These are phyloP conservation scores for Populus trichocarpa DNA, from an alignment of 441 rosid species.

Conservation along the genomic window DNA sequence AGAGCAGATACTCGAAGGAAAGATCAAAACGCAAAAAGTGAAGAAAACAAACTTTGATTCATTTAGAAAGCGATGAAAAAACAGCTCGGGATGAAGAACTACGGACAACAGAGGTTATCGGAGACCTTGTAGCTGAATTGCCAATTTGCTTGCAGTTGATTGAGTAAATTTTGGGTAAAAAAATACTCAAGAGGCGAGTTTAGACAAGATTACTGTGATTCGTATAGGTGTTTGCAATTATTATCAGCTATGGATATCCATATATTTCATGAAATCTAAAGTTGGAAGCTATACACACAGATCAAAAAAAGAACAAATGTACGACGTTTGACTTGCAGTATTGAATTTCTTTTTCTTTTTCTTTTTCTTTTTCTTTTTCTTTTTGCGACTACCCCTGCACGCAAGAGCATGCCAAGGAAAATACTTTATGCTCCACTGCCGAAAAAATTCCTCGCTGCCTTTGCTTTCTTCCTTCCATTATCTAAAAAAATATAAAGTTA, in stretches of 20 bases:
- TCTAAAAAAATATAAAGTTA: no score
- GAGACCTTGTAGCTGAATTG: not conserved
- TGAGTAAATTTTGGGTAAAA: not conserved
- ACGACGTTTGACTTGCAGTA: not conserved
- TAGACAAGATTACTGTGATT: not conserved
- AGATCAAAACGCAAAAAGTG: not conserved
- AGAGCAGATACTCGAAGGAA: not conserved
- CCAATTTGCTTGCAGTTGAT: not conserved
- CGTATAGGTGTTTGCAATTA: not conserved
- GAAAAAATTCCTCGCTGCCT: not conserved
- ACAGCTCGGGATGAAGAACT: not conserved
- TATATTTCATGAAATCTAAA: not conserved
- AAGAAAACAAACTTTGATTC: not conserved
- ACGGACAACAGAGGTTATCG: not conserved
- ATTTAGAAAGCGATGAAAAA: not conserved
- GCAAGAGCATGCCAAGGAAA: not conserved
- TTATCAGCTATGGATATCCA: not conserved
- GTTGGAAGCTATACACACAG: not conserved
- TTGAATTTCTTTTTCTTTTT: not conserved
- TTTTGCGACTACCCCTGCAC: not conserved
- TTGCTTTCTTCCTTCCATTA: not conserved
- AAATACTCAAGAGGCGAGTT: not conserved
- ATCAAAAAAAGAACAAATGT: not conserved
- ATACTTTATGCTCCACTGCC: not conserved
- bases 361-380: not conserved